phyloP scores from a whole-genome alignment of 345 rosid genomes.

The Populus pruinosa region DNA sequence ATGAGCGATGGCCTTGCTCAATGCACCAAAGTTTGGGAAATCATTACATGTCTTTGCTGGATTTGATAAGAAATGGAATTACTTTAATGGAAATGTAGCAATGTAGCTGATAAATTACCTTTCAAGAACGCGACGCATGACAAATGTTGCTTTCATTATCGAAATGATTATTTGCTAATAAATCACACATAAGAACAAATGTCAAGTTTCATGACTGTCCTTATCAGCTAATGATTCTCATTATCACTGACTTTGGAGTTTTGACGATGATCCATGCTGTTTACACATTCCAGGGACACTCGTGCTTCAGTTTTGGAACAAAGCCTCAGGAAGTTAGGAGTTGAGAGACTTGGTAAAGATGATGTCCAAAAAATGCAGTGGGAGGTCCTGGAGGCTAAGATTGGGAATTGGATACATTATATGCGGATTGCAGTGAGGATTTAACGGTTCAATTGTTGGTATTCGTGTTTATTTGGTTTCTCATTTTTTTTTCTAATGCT shows the following conservation, averaged over 20 bases:
- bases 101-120: not conserved
- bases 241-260: not conserved
- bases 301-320: slow-evolving; percentile 89
- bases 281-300: slow-evolving; percentile 51
- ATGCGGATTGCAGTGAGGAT: slow-evolving; percentile 85
- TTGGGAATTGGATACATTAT: slow-evolving; percentile 93
- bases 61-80: not conserved
- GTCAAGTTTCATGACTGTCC: not conserved
- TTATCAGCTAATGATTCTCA: slow-evolving; percentile 2
- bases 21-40: not conserved
- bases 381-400: slow-evolving; percentile 97
- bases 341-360: slow-evolving; percentile 91
- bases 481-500: slow-evolving; percentile 8
- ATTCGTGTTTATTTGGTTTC: not conserved
- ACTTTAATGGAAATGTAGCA: not conserved
- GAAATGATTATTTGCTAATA: not conserved
- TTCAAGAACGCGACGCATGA: not conserved
- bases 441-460: not conserved
- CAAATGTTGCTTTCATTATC: not conserved
- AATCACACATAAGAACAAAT: not conserved
- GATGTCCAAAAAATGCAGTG: slow-evolving; percentile 98
- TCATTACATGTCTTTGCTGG: not conserved
- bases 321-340: slow-evolving; percentile 82
- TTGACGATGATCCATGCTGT: not conserved
- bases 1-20: not conserved